Conservation (phyloP, 495 filamentous ascomycete genomes). For the Cetradonia linearis region DNA sequence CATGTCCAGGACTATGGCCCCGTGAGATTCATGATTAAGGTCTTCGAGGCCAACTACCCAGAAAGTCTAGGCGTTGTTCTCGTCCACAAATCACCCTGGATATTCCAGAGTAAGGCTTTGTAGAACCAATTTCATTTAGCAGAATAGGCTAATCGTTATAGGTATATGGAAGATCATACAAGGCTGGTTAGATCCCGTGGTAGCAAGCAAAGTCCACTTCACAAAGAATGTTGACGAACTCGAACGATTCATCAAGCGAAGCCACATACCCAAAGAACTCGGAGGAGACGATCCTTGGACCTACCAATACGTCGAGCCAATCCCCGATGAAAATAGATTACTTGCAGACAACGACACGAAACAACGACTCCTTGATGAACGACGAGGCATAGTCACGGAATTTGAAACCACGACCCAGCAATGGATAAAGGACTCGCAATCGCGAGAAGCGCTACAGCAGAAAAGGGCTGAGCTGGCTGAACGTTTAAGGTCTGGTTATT, state of each 20-base stretch:
- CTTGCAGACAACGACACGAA: conserved; percentile 62
- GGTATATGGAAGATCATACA: conserved; percentile 82
- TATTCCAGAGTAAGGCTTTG: conserved; percentile 67
- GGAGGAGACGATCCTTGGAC: conserved; percentile 74
- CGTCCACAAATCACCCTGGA: conserved; percentile 95
- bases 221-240: conserved; percentile 75
- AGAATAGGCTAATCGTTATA: conserved; percentile 25
- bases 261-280: conserved; percentile 66
- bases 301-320: conserved; percentile 72
- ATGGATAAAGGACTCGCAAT: conserved; percentile 43
- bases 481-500: conserved; percentile 65
- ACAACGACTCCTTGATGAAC: conserved; percentile 46
- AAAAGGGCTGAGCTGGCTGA: conserved; percentile 46
- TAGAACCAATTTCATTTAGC: not conserved
- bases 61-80: conserved; percentile 84
- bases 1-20: conserved; percentile 71
- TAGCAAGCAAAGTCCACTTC: conserved; percentile 90
- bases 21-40: conserved; percentile 98
- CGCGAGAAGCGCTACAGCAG: conserved; percentile 29
- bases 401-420: conserved; percentile 56
- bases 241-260: conserved; percentile 58
- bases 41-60: conserved; percentile 97
- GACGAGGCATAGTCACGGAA: conserved; percentile 46
- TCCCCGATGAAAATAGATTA: conserved; percentile 54
- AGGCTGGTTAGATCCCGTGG: conserved; percentile 95